Evolutionary conservation across 352 stramenopile genomes (phyloP), one percentile per base, ranked within the genome.

Genomic region (Globisporangium yorkense): DNA sequence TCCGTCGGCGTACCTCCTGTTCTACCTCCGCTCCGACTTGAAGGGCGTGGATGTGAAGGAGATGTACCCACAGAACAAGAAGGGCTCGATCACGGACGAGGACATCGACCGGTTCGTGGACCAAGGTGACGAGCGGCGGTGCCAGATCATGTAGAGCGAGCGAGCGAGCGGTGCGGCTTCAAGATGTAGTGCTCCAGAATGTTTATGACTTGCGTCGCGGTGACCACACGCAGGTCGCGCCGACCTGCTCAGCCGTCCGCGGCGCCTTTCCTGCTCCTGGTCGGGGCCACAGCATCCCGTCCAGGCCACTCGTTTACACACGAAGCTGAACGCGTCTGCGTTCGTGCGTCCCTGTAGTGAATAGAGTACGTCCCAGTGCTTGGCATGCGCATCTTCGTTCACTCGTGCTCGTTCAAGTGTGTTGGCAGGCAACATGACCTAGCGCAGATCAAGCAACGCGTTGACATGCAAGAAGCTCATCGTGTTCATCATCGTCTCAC

Each of bases 1-100:
- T 20, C 71, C 84, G 33, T 89, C 86, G 1, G 88, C 89, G 24
- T 98, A 98, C 69, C 71, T 97, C 62, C 76, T 97, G 8, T 98
- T 97, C 61, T 98, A 97, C 65, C 61, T 96, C 40, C 80, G 88
- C 39, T 93, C 87, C 6, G 89, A 97, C 64, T 92, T 96, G 75
- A 82, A 92, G 56, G 72, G 71, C 51, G 71, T 85, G 31, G 62
- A 87, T 12, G 83, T 96, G 12, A 88, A 91, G 59, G 85, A 91
- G 50, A 60, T 97, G 51, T 97, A 90, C 57, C 85, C 85, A 18
- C 80, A 80, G 41, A 96, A 92, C 64, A 89, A 87, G 63, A 88
- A 89, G 51, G 71, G 75, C 49, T 83, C 82, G 57, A 94, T 96
- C 65, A 96, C 86, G 5, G 86, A 96, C 41, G 84, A 94, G 67